phyloP scores from a whole-genome alignment of 306 rosid species.

The Nissolia schottii region DNA sequence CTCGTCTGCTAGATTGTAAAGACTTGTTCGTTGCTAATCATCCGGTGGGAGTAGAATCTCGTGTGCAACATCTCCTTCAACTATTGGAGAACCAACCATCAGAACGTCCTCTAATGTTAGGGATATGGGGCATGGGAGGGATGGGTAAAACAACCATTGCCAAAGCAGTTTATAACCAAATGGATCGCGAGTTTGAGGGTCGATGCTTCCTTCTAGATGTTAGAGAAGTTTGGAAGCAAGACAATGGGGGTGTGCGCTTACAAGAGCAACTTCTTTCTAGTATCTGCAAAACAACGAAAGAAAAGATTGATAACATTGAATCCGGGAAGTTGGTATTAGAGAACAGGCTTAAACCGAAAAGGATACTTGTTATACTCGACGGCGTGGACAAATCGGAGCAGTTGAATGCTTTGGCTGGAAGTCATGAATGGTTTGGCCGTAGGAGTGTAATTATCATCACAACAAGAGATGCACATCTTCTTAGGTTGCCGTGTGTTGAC shows the following conservation, averaged over 20 bases:
- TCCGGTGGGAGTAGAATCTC: too few relatives aligned
- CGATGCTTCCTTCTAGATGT: not conserved
- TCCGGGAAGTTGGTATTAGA: not conserved
- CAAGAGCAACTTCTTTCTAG: not conserved
- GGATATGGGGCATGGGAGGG: not conserved
- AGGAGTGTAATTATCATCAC: slow-evolving; percentile 19
- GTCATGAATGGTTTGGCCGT: not conserved
- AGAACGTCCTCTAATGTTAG: not conserved
- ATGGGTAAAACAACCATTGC: not conserved
- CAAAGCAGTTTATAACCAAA: not conserved
- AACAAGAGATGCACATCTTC: not conserved
- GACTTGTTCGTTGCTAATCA: too few relatives aligned
- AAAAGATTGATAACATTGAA: not conserved
- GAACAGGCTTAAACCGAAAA: not conserved
- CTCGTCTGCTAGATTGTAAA: too few relatives aligned
- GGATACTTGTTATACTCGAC: slow-evolving; percentile 15
- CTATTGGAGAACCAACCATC: too few relatives aligned
- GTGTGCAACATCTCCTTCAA: too few relatives aligned
- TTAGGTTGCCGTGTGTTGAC: not conserved
- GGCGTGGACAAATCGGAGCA: slow-evolving; percentile 2
- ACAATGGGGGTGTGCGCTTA: not conserved
- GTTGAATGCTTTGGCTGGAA: slow-evolving; percentile 8
- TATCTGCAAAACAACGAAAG: not conserved
- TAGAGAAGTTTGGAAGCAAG: not conserved
- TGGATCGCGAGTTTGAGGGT: not conserved